Percentiles rank a stretch among this genome's conserved stretches.
These are phyloP conservation scores for Pseudopediastrum boryanum DNA, from an alignment of 139 green algal species.

Conservation along the genomic window DNA sequence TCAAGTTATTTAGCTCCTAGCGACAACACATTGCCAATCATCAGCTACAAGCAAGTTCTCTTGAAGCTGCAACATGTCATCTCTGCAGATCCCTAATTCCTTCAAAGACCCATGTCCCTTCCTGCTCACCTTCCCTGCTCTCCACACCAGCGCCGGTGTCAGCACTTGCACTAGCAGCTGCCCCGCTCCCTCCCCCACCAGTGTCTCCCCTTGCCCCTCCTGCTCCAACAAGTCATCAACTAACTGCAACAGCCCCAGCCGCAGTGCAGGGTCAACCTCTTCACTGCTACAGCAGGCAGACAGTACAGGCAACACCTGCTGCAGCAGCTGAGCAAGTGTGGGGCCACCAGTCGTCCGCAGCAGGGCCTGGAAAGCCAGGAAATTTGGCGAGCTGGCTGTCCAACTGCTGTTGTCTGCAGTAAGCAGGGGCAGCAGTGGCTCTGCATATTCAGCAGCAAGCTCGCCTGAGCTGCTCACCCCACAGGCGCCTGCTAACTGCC, in stretches of 20 bases:
- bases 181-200: slow-evolving; percentile 19
- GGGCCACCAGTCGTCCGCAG: slow-evolving; percentile 46
- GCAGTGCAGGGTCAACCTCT: slow-evolving; percentile 54
- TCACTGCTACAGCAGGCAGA: too few relatives aligned
- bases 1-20: too few relatives aligned
- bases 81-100: too few relatives aligned
- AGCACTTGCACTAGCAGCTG: slow-evolving; percentile 56
- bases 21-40: too few relatives aligned
- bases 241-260: slow-evolving; percentile 59
- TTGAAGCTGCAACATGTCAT: too few relatives aligned
- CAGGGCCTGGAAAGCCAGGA: slow-evolving; percentile 53
- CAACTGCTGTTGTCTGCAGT: slow-evolving; percentile 29
- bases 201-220: background rate
- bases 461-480: slow-evolving; percentile 10
- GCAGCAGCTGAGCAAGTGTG: slow-evolving; percentile 43
- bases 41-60: too few relatives aligned
- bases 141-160: slow-evolving; percentile 77
- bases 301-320: slow-evolving; percentile 30
- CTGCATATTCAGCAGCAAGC: slow-evolving; percentile 42
- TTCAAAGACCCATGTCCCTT: too few relatives aligned
- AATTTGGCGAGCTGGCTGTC: slow-evolving; percentile 34
- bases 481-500: background rate
- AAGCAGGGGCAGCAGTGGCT: slow-evolving; percentile 33
- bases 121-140: slow-evolving; percentile 69
- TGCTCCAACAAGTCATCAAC: slow-evolving; percentile 72